Conservation (phyloP, 2,329 filamentous ascomycete genomes). For the Chrysosporium queenslandicum region DNA sequence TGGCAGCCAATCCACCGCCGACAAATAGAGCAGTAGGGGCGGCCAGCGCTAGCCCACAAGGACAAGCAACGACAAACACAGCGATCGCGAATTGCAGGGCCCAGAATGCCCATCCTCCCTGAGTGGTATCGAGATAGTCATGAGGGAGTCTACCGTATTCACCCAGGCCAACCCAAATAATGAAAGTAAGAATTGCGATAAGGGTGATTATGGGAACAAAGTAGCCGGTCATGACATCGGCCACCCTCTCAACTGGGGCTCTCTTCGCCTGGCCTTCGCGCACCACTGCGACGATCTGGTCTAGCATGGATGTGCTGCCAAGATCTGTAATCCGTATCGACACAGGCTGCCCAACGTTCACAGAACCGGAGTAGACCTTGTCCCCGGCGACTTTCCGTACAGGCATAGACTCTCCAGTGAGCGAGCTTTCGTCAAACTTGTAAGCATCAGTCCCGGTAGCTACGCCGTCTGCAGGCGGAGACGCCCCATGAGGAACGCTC, state of each 20-base stretch:
- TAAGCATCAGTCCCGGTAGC: conserved; percentile 49
- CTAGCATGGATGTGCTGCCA: conserved; percentile 42
- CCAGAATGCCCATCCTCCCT: conserved; percentile 45
- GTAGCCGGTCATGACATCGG: conserved; percentile 40
- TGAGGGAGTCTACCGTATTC: conserved; percentile 35
- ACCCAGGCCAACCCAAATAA: conserved; percentile 40
- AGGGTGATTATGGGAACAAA: conserved; percentile 43
- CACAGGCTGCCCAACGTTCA: conserved; percentile 40
- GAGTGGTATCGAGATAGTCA: conserved; percentile 42
- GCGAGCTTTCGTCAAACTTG: conserved; percentile 77
- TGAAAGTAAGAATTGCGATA: conserved; percentile 39
- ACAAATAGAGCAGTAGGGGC: conserved; percentile 81
- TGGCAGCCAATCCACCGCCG: conserved; percentile 67
- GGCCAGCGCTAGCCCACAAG: conserved; percentile 74
- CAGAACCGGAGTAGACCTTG: conserved; percentile 38
- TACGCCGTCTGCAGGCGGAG: conserved; percentile 71
- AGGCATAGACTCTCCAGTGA: conserved; percentile 53
- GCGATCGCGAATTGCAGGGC: conserved; percentile 61
- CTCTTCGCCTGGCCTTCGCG: conserved; percentile 42
- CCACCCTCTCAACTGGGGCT: conserved; percentile 40
- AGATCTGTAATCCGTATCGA: conserved; percentile 36
- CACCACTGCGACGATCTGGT: conserved; percentile 41
- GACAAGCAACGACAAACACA: conserved; percentile 78
- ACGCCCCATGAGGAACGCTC: conserved; percentile 65
- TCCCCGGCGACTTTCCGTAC: conserved; percentile 36